Evolutionary conservation across 192 early-diverging fungal genomes (phyloP).

Genomic region (Gaertneriomyces semiglobifer): DNA sequence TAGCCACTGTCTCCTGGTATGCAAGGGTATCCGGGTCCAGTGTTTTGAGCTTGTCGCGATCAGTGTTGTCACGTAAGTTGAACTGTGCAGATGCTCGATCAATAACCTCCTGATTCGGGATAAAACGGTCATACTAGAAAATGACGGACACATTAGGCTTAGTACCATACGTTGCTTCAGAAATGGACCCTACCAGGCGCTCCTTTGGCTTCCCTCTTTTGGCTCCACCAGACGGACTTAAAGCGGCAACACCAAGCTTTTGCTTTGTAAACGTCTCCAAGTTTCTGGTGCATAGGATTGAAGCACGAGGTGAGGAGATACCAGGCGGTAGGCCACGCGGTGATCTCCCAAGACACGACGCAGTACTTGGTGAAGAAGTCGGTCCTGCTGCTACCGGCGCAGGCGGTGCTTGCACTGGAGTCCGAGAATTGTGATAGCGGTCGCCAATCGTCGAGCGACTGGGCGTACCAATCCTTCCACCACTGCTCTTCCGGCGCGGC

Average conservation of each 20-base stretch:
- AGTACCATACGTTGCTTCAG: background rate
- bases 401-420: conserved; percentile 6
- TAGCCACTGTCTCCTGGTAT: conserved; percentile 77
- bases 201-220: conserved; percentile 24
- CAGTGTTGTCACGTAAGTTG: conserved; percentile 41
- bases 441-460: conserved; percentile 9
- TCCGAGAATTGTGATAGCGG: conserved; percentile 14
- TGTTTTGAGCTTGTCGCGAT: conserved; percentile 16
- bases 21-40: conserved; percentile 47
- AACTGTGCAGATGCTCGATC: conserved; percentile 68
- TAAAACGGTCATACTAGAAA: conserved; percentile 75
- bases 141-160: background rate
- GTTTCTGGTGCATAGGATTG: conserved; percentile 10
- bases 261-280: conserved; percentile 22
- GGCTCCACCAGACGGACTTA: conserved; percentile 23
- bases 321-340: background rate
- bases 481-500: conserved; percentile 22
- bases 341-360: background rate
- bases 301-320: conserved; percentile 14
- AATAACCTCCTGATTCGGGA: conserved; percentile 74
- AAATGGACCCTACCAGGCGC: conserved; percentile 16
- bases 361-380: background rate
- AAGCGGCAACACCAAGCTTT: conserved; percentile 18
- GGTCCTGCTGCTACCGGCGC: background rate
- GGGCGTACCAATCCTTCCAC: conserved; percentile 20